Conservation (phyloP, 306 rosid species). For the Rosa chinensis region DNA sequence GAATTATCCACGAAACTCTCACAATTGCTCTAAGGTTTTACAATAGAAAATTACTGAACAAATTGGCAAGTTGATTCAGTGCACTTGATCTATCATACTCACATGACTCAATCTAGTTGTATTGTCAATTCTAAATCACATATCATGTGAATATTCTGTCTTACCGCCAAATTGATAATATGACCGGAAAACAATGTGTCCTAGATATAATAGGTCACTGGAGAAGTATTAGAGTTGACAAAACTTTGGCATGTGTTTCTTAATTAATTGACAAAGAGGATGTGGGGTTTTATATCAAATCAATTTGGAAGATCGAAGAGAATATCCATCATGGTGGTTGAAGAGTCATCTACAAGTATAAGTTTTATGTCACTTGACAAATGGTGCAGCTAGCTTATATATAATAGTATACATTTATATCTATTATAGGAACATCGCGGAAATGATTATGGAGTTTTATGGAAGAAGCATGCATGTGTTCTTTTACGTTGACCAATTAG, state of each 20-base stretch:
- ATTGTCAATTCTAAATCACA: too few species aligned
- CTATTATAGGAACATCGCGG: background rate
- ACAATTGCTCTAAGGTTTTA: too few species aligned
- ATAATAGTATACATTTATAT: too few species aligned
- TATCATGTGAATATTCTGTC: too few species aligned
- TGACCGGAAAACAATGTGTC: too few species aligned
- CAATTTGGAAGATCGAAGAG: constrained; percentile 5
- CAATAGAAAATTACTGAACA: too few species aligned
- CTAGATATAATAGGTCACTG: too few species aligned
- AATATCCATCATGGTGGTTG: constrained; percentile 20
- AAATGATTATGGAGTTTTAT: background rate
- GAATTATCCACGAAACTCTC: background rate
- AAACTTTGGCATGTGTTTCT: background rate
- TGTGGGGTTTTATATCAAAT: background rate
- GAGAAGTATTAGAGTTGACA: background rate
- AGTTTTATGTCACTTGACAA: background rate
- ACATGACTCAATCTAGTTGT: too few species aligned
- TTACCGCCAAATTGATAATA: too few species aligned
- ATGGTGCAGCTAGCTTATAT: background rate
- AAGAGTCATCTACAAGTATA: background rate
- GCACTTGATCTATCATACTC: too few species aligned
- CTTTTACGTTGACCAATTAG: too few species aligned
- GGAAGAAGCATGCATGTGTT: background rate
- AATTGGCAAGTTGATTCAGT: too few species aligned
- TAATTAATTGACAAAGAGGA: background rate